Conservation (phyloP, 1,139 yeast genomes). For the Debaryomyces sp. region DNA sequence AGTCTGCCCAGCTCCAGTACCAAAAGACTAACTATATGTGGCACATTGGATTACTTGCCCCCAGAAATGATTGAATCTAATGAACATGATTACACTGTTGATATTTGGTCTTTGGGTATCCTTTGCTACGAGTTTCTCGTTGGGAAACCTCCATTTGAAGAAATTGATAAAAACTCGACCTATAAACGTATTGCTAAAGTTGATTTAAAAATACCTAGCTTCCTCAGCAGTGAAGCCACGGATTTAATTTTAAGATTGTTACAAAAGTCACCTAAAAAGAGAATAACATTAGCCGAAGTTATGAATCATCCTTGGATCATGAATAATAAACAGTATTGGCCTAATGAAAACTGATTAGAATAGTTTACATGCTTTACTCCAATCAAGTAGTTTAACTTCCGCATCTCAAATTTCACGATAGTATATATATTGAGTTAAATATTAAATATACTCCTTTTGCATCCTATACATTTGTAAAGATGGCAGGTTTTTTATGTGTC, state of each 20-base stretch:
- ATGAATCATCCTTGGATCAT: slow-evolving; percentile 82
- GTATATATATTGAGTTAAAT: background rate
- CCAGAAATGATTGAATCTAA: slow-evolving; percentile 93
- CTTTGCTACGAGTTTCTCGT: slow-evolving; percentile 83
- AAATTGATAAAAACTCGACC: slow-evolving; percentile 70
- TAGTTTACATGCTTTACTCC: background rate
- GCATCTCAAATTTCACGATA: background rate
- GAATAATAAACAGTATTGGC: slow-evolving; percentile 57
- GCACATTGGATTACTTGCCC: slow-evolving; percentile 90
- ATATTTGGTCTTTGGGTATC: slow-evolving; percentile 92
- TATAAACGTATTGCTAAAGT: slow-evolving; percentile 77
- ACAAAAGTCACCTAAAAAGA: slow-evolving; percentile 66
- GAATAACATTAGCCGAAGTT: slow-evolving; percentile 65
- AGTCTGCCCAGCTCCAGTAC: slow-evolving; percentile 37
- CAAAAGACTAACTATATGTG: slow-evolving; percentile 83
- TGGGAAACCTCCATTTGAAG: slow-evolving; percentile 93
- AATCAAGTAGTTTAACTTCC: background rate
- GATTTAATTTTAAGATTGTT: slow-evolving; percentile 67
- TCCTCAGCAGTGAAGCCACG: slow-evolving; percentile 71
- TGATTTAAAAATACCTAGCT: slow-evolving; percentile 73
- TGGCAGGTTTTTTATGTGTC: background rate
- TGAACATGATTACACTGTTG: slow-evolving; percentile 79
- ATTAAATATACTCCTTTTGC: background rate
- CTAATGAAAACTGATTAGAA: slow-evolving; percentile 17
- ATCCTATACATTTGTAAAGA: background rate